Evolutionary conservation across 176 grass and related monocot genomes (phyloP).

Genomic region (Aegilops longissima): DNA sequence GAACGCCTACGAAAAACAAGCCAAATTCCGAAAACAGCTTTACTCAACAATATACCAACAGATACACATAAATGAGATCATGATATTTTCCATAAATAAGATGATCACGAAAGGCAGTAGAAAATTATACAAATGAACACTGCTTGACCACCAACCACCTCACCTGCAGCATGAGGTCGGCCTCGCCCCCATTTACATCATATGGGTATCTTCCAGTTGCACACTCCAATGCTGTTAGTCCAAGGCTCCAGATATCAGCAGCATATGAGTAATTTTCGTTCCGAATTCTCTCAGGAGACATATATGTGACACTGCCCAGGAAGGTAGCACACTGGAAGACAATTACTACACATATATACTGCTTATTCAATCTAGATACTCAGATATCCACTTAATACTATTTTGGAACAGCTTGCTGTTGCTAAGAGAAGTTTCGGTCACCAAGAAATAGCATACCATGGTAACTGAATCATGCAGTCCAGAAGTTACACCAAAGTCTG

Average conservation of each 20-base stretch:
- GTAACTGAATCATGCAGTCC: conserved; percentile 85
- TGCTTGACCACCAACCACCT: not conserved
- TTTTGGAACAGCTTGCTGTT: conserved; percentile 18
- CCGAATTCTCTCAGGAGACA: conserved; percentile 98
- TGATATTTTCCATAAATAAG: not conserved
- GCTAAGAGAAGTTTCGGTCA: conserved; percentile 24
- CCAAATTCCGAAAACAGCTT: not conserved
- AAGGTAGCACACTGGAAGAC: conserved; percentile 95
- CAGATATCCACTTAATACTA: conserved; percentile 4
- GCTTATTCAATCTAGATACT: conserved; percentile 28
- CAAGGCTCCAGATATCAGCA: conserved; percentile 99
- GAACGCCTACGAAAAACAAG: too few species aligned
- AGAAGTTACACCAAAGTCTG: conserved; percentile 86
- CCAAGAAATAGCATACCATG: conserved; percentile 66
- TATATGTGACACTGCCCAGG: conserved; percentile 95
- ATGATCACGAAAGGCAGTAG: not conserved
- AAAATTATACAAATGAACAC: conserved; percentile 10
- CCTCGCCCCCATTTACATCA: conserved; percentile 75
- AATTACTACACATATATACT: conserved; percentile 39
- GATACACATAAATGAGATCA: not conserved
- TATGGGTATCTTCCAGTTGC: conserved; percentile 93
- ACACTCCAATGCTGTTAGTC: conserved; percentile 86
- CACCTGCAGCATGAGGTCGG: conserved; percentile 94
- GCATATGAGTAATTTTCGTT: conserved; percentile 87
- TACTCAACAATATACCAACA: not conserved